These are phyloP conservation scores for Obba rivulosa DNA, from an alignment of 768 basidiomycete genomes.

Conservation along the genomic window DNA sequence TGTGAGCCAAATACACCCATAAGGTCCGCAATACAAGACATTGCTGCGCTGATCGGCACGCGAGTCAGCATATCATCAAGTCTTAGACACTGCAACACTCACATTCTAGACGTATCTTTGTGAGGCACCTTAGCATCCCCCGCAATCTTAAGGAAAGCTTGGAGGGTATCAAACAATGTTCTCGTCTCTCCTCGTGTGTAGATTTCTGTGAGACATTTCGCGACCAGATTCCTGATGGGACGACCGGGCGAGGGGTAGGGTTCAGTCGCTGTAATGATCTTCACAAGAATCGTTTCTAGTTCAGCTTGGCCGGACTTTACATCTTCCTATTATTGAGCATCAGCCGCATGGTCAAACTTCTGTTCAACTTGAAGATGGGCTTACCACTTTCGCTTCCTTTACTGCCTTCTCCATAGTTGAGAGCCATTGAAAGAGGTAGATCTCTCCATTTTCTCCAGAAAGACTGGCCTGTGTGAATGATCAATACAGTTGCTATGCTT, in stretches of 20 bases:
- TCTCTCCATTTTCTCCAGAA: constrained; percentile 69
- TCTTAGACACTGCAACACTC: constrained; percentile 21
- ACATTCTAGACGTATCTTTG: constrained; percentile 66
- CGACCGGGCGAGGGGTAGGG: constrained; percentile 83
- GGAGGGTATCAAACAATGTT: constrained; percentile 82
- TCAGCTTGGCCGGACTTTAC: constrained; percentile 59
- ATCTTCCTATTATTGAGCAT: constrained; percentile 41
- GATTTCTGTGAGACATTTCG: constrained; percentile 68
- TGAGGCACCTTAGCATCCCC: constrained; percentile 65
- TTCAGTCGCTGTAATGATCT: constrained; percentile 57
- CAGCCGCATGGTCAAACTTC: background rate
- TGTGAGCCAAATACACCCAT: constrained; percentile 83
- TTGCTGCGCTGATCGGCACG: constrained; percentile 58
- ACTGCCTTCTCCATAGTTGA: constrained; percentile 58
- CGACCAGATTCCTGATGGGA: constrained; percentile 72
- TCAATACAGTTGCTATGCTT: background rate
- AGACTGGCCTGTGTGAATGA: constrained; percentile 49
- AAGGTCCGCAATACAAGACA: constrained; percentile 84
- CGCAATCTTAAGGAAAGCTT: constrained; percentile 68
- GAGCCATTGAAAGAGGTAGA: constrained; percentile 84
- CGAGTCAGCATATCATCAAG: background rate
- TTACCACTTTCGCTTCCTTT: constrained; percentile 43
- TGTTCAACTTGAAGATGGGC: constrained; percentile 21
- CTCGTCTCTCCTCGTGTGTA: constrained; percentile 80
- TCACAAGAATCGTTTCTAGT: constrained; percentile 60